Percentiles rank a stretch among this genome's conserved stretches.
These are phyloP conservation scores for Abortiporus biennis DNA, from an alignment of 1,284 basidiomycete genomes.

Conservation along the genomic window DNA sequence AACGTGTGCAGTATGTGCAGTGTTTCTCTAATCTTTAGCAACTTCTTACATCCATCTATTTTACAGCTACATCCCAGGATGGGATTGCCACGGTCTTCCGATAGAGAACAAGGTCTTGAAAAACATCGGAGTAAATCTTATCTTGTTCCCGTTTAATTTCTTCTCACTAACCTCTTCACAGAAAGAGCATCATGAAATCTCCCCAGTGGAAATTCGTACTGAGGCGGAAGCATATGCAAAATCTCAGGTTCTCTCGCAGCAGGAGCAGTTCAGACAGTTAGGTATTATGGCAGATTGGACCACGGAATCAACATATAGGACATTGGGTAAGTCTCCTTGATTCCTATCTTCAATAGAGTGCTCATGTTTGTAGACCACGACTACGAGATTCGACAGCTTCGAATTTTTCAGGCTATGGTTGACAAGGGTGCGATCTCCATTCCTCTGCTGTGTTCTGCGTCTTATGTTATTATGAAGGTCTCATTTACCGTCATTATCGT, in stretches of 20 bases:
- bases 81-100: slow-evolving; percentile 98
- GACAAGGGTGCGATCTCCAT: slow-evolving; percentile 54
- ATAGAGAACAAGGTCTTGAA: slow-evolving; percentile 92
- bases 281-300: slow-evolving; percentile 95
- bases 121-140: slow-evolving; percentile 50
- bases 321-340: slow-evolving; percentile 55
- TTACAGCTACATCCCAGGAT: slow-evolving; percentile 88
- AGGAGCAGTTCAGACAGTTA: slow-evolving; percentile 74
- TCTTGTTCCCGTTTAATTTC: slow-evolving; percentile 1
- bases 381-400: slow-evolving; percentile 88
- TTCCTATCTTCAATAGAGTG: slow-evolving; percentile 2
- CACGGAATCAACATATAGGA: slow-evolving; percentile 72
- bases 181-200: slow-evolving; percentile 49
- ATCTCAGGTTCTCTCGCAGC: slow-evolving; percentile 75
- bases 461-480: slow-evolving; percentile 34
- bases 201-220: slow-evolving; percentile 60
- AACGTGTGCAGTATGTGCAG: slow-evolving; percentile 83
- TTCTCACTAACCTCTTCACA: slow-evolving; percentile 17
- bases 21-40: slow-evolving; percentile 33
- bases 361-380: slow-evolving; percentile 54
- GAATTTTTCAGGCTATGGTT: slow-evolving; percentile 87
- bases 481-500: slow-evolving; percentile 83
- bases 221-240: slow-evolving; percentile 74
- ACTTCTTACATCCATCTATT: slow-evolving; percentile 3
- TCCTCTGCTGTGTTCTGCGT: too few species aligned